A percentile compares a stretch with the other conserved stretches of the same genome.
Evolutionary conservation across 2,329 filamentous ascomycete species (phyloP).

Genomic region (Fusarium sp.): DNA sequence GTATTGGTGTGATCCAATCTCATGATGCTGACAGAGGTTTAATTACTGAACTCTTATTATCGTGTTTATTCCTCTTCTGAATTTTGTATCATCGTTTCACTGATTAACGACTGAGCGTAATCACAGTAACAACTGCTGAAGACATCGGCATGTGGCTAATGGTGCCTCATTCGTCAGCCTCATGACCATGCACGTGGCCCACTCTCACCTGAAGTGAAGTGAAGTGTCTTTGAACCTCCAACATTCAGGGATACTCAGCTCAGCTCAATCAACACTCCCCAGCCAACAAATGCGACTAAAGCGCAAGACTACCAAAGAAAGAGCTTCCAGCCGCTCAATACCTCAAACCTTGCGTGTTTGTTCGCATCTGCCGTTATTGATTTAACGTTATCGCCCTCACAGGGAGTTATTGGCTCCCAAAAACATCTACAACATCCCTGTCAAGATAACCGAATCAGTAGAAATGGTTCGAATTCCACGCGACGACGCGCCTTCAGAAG

Average conservation of each 20-base stretch:
- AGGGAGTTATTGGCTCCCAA: constrained; percentile 5
- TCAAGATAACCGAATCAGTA: constrained; percentile 20
- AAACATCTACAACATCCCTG: constrained; percentile 19
- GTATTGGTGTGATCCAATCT: neutral
- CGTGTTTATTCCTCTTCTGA: neutral
- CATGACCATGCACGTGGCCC: constrained; percentile 31
- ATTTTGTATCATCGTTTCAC: neutral
- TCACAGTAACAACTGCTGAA: neutral
- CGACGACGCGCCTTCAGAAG: constrained; percentile 25
- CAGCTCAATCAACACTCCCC: neutral
- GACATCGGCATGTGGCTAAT: constrained; percentile 7
- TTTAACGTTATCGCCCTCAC: neutral
- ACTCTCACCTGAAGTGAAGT: constrained; percentile 7
- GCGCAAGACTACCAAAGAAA: neutral
- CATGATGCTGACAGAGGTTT: neutral
- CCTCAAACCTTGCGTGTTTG: neutral
- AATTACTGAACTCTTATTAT: neutral
- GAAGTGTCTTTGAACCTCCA: constrained; percentile 12
- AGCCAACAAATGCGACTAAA: neutral
- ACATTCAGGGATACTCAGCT: constrained; percentile 27
- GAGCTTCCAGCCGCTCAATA: neutral
- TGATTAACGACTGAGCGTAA: neutral
- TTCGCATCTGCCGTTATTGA: neutral
- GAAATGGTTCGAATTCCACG: constrained; percentile 27
- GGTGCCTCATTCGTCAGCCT: constrained; percentile 19